A percentile compares a stretch with the other conserved stretches of the same genome.
These are phyloP conservation scores for Tilletia caries DNA, from an alignment of 1,284 basidiomycete genomes.

Conservation along the genomic window DNA sequence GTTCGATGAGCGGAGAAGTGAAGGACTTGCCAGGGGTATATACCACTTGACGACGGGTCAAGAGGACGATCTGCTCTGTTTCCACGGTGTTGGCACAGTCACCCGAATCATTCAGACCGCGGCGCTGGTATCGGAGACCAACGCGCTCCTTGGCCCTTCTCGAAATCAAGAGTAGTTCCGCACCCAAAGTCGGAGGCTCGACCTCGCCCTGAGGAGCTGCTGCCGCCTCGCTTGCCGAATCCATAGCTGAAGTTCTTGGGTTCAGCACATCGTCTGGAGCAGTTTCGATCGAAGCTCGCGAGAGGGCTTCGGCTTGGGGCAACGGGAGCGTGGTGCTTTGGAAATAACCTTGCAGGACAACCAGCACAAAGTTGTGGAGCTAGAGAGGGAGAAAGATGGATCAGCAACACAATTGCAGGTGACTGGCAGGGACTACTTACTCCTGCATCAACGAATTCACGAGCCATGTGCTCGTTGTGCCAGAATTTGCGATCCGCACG, in stretches of 20 bases:
- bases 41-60: conserved; percentile 60
- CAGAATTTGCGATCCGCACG: conserved; percentile 77
- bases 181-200: not conserved
- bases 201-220: not conserved
- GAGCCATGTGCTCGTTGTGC: conserved; percentile 81
- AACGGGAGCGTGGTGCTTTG: conserved; percentile 56
- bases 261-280: conserved; percentile 6
- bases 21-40: conserved; percentile 22
- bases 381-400: conserved; percentile 49
- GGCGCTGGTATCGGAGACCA: conserved; percentile 60
- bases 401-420: conserved; percentile 23
- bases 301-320: conserved; percentile 14
- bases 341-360: conserved; percentile 84
- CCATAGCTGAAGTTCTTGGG: conserved; percentile 19
- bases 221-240: conserved; percentile 17
- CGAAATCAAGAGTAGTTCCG: conserved; percentile 57
- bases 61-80: conserved; percentile 80
- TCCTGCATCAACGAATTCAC: conserved; percentile 58
- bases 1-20: conserved; percentile 1
- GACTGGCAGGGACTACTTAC: conserved; percentile 21
- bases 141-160: conserved; percentile 59
- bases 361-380: conserved; percentile 75
- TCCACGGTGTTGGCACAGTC: conserved; percentile 75
- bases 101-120: conserved; percentile 58
- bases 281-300: not conserved